Evolutionary conservation across 192 early-diverging fungal species (phyloP).

Genomic region (Allomyces javanicus): DNA sequence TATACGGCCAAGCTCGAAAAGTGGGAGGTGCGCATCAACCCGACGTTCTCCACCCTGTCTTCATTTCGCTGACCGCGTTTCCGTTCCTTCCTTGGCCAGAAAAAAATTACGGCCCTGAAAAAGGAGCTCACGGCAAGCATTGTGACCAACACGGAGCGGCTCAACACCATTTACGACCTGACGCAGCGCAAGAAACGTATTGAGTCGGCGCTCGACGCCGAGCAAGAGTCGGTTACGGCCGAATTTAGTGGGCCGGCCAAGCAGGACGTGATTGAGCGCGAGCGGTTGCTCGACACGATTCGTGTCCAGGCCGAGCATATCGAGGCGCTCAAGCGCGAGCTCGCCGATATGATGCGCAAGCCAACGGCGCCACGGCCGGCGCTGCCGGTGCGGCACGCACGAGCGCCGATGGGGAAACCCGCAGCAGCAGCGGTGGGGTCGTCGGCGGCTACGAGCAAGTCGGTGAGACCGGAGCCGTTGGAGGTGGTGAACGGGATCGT

Average conservation of each 20-base stretch:
- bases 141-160: slow-evolving; percentile 24
- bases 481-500: no score
- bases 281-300: slow-evolving; percentile 24
- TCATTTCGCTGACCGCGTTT: no score
- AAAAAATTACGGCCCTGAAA: slow-evolving; percentile 15
- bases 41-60: neutral
- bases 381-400: no score
- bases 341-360: neutral
- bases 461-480: no score
- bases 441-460: no score
- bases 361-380: neutral
- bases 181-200: slow-evolving; percentile 21
- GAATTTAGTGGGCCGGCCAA: slow-evolving; percentile 27
- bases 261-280: slow-evolving; percentile 24
- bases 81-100: slow-evolving; percentile 4
- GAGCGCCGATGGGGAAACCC: no score
- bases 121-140: slow-evolving; percentile 22
- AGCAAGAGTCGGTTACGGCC: slow-evolving; percentile 27
- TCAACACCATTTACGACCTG: slow-evolving; percentile 23
- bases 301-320: slow-evolving; percentile 28
- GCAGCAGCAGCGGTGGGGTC: no score
- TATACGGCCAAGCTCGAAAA: slow-evolving; percentile 22
- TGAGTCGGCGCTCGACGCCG: slow-evolving; percentile 24
- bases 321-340: slow-evolving; percentile 17
- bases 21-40: slow-evolving; percentile 14